phyloP scores from a whole-genome alignment of 2,329 filamentous ascomycete species.

The Curvularia spicifera region DNA sequence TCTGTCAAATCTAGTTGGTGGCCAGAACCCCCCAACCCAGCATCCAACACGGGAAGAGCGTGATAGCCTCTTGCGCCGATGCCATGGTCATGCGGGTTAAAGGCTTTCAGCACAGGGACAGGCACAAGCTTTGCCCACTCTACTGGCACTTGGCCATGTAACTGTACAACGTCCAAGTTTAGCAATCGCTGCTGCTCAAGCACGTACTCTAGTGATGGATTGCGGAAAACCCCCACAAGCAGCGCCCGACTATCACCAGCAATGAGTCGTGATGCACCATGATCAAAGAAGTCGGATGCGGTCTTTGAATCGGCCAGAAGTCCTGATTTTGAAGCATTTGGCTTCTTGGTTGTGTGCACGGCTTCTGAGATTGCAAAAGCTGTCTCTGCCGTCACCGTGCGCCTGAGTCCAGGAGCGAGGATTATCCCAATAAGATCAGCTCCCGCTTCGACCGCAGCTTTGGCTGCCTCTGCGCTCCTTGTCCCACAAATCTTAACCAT shows the following conservation, averaged over 20 bases:
- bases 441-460: constrained; percentile 80
- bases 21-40: constrained; percentile 82
- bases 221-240: constrained; percentile 91
- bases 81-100: constrained; percentile 76
- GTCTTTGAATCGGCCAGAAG: constrained; percentile 38
- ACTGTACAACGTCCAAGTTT: constrained; percentile 84
- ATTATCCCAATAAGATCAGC: constrained; percentile 95
- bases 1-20: constrained; percentile 74
- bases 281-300: constrained; percentile 74
- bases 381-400: constrained; percentile 78
- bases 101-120: constrained; percentile 87
- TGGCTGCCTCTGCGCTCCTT: constrained; percentile 78
- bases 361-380: constrained; percentile 80
- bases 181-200: constrained; percentile 78
- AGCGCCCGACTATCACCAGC: constrained; percentile 68
- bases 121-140: constrained; percentile 92
- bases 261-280: constrained; percentile 56
- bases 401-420: constrained; percentile 78
- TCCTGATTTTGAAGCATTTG: constrained; percentile 27
- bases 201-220: constrained; percentile 84
- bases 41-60: constrained; percentile 82
- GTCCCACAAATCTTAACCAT: constrained; percentile 97
- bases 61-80: constrained; percentile 81
- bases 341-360: constrained; percentile 65
- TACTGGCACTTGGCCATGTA: constrained; percentile 89